Conservation (phyloP, 2,329 filamentous ascomycete genomes). For the Ophioceras dolichostomum region DNA sequence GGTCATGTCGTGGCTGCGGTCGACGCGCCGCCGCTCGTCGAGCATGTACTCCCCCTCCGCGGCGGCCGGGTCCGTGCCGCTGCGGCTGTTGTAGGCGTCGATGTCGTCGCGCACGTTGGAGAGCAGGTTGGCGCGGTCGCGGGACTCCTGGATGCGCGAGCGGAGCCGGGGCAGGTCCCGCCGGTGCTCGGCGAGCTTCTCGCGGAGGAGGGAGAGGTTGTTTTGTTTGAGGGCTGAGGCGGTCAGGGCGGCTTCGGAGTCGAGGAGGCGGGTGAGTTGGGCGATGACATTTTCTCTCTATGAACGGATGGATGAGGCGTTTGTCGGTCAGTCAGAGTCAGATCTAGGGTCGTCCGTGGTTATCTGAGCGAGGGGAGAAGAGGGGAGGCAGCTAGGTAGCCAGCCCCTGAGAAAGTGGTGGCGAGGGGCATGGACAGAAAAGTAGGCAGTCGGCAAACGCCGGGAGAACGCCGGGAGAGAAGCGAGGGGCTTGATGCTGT, state of each 20-base stretch:
- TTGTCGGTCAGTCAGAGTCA: not conserved
- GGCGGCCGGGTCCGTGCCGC: conserved; percentile 66
- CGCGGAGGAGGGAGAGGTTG: conserved; percentile 82
- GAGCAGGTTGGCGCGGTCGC: conserved; percentile 81
- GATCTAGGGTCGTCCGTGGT: too few species aligned
- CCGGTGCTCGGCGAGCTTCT: conserved; percentile 78
- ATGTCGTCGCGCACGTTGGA: conserved; percentile 88
- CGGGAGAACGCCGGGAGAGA: too few species aligned
- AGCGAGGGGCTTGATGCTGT: too few species aligned
- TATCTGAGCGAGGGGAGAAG: too few species aligned
- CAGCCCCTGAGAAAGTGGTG: conserved; percentile 1
- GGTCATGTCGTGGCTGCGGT: conserved; percentile 79
- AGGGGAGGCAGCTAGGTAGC: conserved; percentile 1
- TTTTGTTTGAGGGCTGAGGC: conserved; percentile 94
- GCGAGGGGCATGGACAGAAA: not conserved
- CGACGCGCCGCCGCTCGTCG: conserved; percentile 72
- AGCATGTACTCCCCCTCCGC: conserved; percentile 97
- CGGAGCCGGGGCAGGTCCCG: conserved; percentile 70
- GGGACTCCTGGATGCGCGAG: conserved; percentile 60
- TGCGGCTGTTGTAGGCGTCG: conserved; percentile 70
- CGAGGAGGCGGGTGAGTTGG: conserved; percentile 78
- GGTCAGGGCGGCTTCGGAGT: conserved; percentile 78
- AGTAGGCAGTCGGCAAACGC: too few species aligned
- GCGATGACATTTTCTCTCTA: conserved; percentile 72
- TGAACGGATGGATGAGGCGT: conserved; percentile 7